Base-by-base conservation (phyloP, 257 asterid genomes). In the Jacaranda mimosifolia region DNA sequence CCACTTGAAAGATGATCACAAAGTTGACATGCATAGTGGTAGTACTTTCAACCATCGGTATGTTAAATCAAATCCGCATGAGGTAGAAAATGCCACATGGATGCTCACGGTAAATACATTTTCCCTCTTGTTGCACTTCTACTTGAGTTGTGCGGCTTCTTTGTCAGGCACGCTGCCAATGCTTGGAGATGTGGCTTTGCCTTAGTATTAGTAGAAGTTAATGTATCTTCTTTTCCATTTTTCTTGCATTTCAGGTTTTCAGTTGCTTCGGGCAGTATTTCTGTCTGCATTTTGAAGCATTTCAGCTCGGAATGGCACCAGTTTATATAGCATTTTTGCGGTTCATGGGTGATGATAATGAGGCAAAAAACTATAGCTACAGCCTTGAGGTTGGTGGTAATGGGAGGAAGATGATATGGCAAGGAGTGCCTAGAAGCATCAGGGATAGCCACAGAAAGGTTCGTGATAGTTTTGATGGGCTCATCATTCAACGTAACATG, bases 401-500 rank as follows among this genome's bases (percentile, higher is more conserved):
- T 13, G 88, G 86, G 77, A 76, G 88, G 77, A 84, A 81, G 75
- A 72, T 84, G 84, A 68, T 78, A 71, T 84, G 88, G 88, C 88
- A 85, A 82, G 88, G 88, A 35, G 88, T 84, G 72, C 88, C 88
- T 3, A 75, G 88, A 77, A 84, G 88, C 72, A 79, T 85, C 18
- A 64, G 86, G 36, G 86, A 85, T 68, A 82, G 86, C 81, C 88
- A 85, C 60, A 66, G 81, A 5, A 82, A 85, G 74, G 88, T 85
- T 32, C 88, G 88, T 58, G 88, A 85, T 51, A 85, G 88, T 79
- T 82, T 82, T 38, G 88, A 85, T 13, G 88, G 88, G 72, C 84
- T 85, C 51, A 76, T 85, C 56, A 85, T 85, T 49, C 88, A 82
- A 52, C 84, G 88, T 3, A 85, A 82, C 78, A 82, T 85, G 88